These are phyloP conservation scores for Podosphaera aphanis DNA, from an alignment of 2,329 filamentous ascomycete genomes.

Conservation along the genomic window DNA sequence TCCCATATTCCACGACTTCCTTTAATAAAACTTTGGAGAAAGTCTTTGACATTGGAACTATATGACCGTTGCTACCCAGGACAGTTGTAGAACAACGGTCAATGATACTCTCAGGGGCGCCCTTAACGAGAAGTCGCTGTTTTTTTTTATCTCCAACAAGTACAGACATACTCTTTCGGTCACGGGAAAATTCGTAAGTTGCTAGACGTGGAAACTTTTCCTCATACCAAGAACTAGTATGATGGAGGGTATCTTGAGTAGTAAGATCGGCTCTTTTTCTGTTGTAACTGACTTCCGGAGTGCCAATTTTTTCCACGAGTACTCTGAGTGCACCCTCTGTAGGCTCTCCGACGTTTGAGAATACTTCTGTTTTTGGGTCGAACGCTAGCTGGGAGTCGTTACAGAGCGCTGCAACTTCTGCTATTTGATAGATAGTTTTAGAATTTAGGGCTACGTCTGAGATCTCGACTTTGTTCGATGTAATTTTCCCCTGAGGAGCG, in stretches of 20 bases:
- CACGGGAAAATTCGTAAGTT: constrained; percentile 90
- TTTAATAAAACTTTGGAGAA: constrained; percentile 47
- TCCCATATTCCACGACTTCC: constrained; percentile 76
- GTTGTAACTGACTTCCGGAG: constrained; percentile 28
- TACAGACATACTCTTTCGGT: constrained; percentile 98
- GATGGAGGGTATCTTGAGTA: constrained; percentile 43
- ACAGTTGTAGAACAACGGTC: constrained; percentile 73
- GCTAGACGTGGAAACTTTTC: constrained; percentile 49
- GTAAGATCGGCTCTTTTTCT: constrained; percentile 23
- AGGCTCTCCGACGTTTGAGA: constrained; percentile 72
- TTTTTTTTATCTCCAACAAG: constrained; percentile 46
- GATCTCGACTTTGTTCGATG: constrained; percentile 41
- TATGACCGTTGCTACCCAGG: constrained; percentile 55
- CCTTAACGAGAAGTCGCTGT: constrained; percentile 81
- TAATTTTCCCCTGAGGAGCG: constrained; percentile 55
- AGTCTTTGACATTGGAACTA: constrained; percentile 45
- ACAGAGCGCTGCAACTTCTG: constrained; percentile 51
- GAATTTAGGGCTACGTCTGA: constrained; percentile 47
- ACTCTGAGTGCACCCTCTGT: constrained; percentile 86
- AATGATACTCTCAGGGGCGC: constrained; percentile 81
- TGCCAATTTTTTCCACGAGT: constrained; percentile 83
- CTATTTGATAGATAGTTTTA: constrained; percentile 56
- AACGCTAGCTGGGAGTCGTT: constrained; percentile 73
- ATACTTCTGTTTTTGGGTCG: constrained; percentile 50
- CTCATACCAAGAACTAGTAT: constrained; percentile 70